Base-by-base conservation (phyloP, 2,329 filamentous ascomycete genomes). In the Dendryphion nanum region DNA sequence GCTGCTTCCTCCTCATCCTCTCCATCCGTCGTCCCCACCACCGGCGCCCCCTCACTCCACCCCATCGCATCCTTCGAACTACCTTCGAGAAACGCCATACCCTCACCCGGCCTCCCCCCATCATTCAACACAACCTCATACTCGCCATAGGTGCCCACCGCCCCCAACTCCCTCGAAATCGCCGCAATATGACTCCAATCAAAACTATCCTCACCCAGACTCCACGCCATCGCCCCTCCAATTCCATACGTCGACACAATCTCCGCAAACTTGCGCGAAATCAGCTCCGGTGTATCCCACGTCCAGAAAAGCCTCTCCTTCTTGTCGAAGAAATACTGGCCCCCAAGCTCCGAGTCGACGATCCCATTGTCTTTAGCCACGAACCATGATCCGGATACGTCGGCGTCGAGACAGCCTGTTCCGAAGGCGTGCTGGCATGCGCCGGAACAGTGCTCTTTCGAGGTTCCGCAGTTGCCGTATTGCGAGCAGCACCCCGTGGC, bases 201-300 rank as follows among this genome's bases (percentile, higher is more conserved):
- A 16, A 48, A 41, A n/a, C 51, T 56, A 41, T 89, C 85, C 63
- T 89, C 83, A 2, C 82, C 85, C 41, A 89, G 54, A 15, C 81
- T 83, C 85, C 84, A 89, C 1, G 84, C 83, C 73, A 89, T 87
- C 4, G 86, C 78, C 13, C 86, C 85, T 1, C 85, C 84, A 0
- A 89, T 60, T 1, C 68, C 62, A 55, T 76, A 73, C 20, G 69
- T 68, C 19, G 71, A 66, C 3, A 86, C 71, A 23, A 89, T 73
- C 4, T 74, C 59, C 3, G 72, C 64, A 41, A 87, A 79, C 66
- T 89, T 89, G 40, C 69, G 67, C 10, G 60, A 50, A 35, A 89
- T 81, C 10, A 80, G 71, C 6, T 72, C 70, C 0, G 75, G 71
- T 0, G 81, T 85, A 43, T 89, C 86, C 71, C 82, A 89, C 0